phyloP scores from a whole-genome alignment of 805 yeast species.

The Grigorovia yakushimaensis region DNA sequence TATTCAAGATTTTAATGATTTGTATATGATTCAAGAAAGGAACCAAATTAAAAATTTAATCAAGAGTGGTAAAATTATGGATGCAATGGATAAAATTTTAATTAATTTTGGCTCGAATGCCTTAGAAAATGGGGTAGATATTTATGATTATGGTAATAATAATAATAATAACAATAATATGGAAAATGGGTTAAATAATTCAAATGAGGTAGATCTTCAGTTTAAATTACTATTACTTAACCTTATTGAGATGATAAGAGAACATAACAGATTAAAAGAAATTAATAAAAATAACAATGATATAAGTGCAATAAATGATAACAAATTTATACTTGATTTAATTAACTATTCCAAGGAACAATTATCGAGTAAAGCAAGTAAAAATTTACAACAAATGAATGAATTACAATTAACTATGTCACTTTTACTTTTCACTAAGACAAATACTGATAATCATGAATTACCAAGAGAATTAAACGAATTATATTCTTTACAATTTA shows the following conservation, averaged over 20 bases:
- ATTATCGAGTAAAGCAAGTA: constrained; percentile 50
- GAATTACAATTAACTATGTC: constrained; percentile 83
- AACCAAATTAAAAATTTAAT: constrained; percentile 17
- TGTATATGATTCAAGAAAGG: constrained; percentile 22
- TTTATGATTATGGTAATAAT: constrained; percentile 7
- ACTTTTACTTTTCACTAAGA: constrained; percentile 42
- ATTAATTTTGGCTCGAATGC: constrained; percentile 20
- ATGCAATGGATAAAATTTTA: constrained; percentile 26
- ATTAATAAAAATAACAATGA: constrained; percentile 17
- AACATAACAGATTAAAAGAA: constrained; percentile 20
- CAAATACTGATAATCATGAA: constrained; percentile 23
- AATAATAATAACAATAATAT: constrained; percentile 43
- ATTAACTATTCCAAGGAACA: constrained; percentile 53
- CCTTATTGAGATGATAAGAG: constrained; percentile 70
- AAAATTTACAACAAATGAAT: constrained; percentile 47
- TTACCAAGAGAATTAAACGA: constrained; percentile 47
- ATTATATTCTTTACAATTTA: constrained; percentile 48
- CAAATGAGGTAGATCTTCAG: constrained; percentile 56
- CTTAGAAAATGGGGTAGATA: constrained; percentile 8
- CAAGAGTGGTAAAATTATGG: constrained; percentile 18
- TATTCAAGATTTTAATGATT: constrained; percentile 22
- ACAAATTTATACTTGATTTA: constrained; percentile 42
- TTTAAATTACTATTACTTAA: constrained; percentile 64
- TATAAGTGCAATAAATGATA: constrained; percentile 31
- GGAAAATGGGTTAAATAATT: constrained; percentile 45